Conservation (phyloP, 495 filamentous ascomycete genomes). For the Penicillium diatomitis region DNA sequence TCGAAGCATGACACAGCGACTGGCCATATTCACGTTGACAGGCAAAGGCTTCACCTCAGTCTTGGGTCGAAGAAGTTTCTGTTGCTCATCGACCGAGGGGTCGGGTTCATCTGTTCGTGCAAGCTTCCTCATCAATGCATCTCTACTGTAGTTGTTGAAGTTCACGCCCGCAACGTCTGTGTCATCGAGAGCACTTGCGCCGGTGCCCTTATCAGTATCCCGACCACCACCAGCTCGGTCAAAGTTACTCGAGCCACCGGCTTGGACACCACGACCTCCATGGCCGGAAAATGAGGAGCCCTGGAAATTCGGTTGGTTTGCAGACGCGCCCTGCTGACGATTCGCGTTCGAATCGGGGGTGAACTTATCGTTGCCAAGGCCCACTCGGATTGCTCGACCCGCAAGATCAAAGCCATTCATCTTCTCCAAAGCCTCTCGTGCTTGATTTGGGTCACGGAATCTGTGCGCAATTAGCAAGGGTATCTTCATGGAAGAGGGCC, state of each 20-base stretch:
- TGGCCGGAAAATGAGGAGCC: conserved; percentile 91
- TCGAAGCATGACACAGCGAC: conserved; percentile 84
- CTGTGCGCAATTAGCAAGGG: conserved; percentile 34
- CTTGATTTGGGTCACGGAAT: conserved; percentile 85
- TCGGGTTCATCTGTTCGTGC: conserved; percentile 87
- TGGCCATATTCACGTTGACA: conserved; percentile 84
- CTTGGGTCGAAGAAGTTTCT: conserved; percentile 67
- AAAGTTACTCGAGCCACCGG: conserved; percentile 71
- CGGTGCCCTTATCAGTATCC: conserved; percentile 80
- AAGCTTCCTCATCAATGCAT: conserved; percentile 95
- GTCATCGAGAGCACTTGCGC: conserved; percentile 94
- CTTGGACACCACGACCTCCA: conserved; percentile 80
- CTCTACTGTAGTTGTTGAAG: conserved; percentile 97
- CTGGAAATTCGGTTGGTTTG: conserved; percentile 70
- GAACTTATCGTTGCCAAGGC: conserved; percentile 99
- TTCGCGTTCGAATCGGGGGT: conserved; percentile 94
- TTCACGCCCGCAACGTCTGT: conserved; percentile 97
- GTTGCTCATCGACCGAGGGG: conserved; percentile 52
- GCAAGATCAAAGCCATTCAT: conserved; percentile 99
- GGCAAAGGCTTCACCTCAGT: conserved; percentile 73
- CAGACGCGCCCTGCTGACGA: conserved; percentile 71
- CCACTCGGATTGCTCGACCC: conserved; percentile 94
- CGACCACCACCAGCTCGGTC: conserved; percentile 87
- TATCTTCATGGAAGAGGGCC: neutral
- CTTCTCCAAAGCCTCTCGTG: conserved; percentile 89